Evolutionary conservation across 139 green algal genomes (phyloP).

Genomic region (Auxenochlorella pyrenoidosa): DNA sequence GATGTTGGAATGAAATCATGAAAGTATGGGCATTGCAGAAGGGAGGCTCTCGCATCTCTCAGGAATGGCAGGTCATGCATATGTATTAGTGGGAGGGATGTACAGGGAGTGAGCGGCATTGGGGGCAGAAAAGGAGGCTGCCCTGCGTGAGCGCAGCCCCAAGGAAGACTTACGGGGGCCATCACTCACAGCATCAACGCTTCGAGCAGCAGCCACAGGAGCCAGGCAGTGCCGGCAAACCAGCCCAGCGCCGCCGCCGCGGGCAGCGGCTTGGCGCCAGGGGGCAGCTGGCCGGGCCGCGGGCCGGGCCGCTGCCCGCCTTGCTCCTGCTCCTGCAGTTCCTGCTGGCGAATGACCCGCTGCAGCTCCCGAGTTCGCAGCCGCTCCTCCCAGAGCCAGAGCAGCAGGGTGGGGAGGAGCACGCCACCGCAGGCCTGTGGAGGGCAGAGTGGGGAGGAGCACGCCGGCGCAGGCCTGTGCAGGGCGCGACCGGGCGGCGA

Average conservation of each 20-base stretch:
- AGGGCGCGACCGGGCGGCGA: not conserved
- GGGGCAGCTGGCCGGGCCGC: not conserved
- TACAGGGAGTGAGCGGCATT: no score
- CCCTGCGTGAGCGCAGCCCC: no score
- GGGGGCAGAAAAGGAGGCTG: no score
- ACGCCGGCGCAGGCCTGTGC: no score
- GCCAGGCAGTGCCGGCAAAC: not conserved
- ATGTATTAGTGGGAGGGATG: no score
- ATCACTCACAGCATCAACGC: not conserved
- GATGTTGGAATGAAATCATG: no score
- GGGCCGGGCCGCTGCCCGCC: not conserved
- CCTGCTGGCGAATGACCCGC: not conserved
- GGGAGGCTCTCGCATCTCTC: no score
- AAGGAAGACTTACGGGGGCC: not conserved
- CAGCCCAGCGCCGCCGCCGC: not conserved
- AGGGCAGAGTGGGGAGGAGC: not conserved
- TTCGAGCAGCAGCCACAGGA: not conserved
- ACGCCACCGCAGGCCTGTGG: constrained; percentile 3
- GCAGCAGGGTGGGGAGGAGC: not conserved
- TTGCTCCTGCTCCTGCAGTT: not conserved
- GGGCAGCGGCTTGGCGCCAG: not conserved
- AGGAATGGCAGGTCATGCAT: no score
- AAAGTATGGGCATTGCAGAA: no score
- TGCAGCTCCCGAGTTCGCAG: not conserved
- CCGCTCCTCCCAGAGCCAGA: constrained; percentile 24